A percentile compares a stretch with the other conserved stretches of the same genome.
Conservation (phyloP, 257 asterid species). For the Cynanchum wilfordii region DNA sequence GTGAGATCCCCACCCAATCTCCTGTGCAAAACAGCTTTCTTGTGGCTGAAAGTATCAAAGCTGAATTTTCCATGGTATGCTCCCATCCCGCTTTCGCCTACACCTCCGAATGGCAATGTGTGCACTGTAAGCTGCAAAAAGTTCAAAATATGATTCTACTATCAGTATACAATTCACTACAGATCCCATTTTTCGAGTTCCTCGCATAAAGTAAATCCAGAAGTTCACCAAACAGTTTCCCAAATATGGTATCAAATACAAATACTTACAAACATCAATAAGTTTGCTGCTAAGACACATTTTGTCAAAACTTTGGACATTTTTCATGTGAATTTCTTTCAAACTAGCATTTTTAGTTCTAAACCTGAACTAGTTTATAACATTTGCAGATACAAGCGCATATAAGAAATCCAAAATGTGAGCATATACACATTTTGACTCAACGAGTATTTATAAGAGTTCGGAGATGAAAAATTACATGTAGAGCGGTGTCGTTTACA, state of each 20-base stretch:
- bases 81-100: conserved; percentile 97
- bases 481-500: conserved; percentile 62
- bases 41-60: conserved; percentile 87
- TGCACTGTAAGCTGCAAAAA: conserved; percentile 52
- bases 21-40: conserved; percentile 71
- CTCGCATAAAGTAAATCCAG: background rate
- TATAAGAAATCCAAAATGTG: no score
- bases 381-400: no score
- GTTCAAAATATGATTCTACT: conserved; percentile 15
- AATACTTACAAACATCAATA: background rate
- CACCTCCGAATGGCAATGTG: conserved; percentile 84
- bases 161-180: conserved; percentile 1
- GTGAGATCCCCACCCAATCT: conserved; percentile 58
- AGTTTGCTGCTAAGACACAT: background rate
- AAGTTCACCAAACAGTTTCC: background rate
- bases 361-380: no score
- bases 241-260: background rate
- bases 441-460: background rate
- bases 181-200: background rate
- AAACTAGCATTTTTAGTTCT: no score
- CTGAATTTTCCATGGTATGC: conserved; percentile 86
- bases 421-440: no score
- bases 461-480: conserved; percentile 42
- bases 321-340: no score
- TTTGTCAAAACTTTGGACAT: no score